Conservation (phyloP, 768 basidiomycete species). For the Boletus tomentosulus region DNA sequence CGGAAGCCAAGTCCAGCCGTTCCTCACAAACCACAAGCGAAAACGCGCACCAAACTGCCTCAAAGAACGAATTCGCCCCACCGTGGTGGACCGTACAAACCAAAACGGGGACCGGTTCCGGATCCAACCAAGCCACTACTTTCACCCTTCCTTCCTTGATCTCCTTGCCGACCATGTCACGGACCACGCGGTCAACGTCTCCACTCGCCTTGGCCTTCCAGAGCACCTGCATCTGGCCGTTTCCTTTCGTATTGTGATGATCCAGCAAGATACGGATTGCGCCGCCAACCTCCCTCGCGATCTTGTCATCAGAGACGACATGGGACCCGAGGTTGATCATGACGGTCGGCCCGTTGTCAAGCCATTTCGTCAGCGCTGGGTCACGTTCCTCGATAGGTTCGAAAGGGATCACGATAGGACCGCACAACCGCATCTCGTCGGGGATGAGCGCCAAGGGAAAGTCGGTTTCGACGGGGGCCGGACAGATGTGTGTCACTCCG, state of each 20-base stretch:
- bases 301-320: not conserved
- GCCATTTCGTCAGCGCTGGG: conserved; percentile 1
- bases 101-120: conserved; percentile 9
- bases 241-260: not conserved
- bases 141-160: conserved; percentile 7
- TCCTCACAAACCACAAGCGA: not conserved
- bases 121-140: conserved; percentile 9
- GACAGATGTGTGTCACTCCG: conserved; percentile 3
- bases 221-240: conserved; percentile 5
- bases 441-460: conserved; percentile 4
- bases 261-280: conserved; percentile 8
- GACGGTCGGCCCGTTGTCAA: conserved; percentile 10
- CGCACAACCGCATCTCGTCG: conserved; percentile 3
- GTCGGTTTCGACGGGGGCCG: conserved; percentile 1
- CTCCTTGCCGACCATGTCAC: not conserved
- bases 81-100: conserved; percentile 3
- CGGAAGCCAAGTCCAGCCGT: not conserved
- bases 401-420: conserved; percentile 7
- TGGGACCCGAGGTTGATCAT: conserved; percentile 11
- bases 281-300: conserved; percentile 1
- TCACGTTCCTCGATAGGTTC: conserved; percentile 7
- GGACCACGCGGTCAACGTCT: not conserved
- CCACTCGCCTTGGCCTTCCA: conserved; percentile 3
- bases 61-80: conserved; percentile 1
- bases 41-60: not conserved